Base-by-base conservation (phyloP, 31 red algal genomes). In the Bonnemaisonia californica region DNA sequence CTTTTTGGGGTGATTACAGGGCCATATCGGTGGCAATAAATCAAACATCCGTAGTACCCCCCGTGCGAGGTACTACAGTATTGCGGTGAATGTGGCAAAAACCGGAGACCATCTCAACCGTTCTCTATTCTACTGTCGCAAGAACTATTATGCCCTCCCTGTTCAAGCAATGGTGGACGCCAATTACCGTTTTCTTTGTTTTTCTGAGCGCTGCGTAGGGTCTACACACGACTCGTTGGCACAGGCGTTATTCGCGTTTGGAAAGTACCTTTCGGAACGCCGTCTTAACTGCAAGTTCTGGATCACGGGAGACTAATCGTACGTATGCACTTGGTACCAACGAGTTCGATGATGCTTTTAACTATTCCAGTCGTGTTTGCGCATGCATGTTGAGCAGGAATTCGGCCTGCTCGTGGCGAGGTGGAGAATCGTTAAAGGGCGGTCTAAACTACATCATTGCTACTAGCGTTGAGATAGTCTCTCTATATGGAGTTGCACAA, bases 351-450 rank as follows among this genome's bases (percentile, higher is more conserved):
- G 67, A 74, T 33, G 38, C 32, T 81, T 38, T n/a, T n/a, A 89
- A 89, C 60, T 80, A 38, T 72, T 62, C 41, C 59, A 67, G 13
- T 80, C 61, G 2, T 81, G 76, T 3, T 33, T 72, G 1, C 76
- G 85, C 0, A 76, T 89, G 24, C 77, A 89, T 72, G 60, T 89
- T 3, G 85, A 81, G 29, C 85, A 89, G 41, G n/a, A n/a, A n/a
- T n/a, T n/a, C n/a, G n/a, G n/a, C n/a, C n/a, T n/a, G n/a, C n/a
- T n/a, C n/a, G n/a, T n/a, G n/a, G n/a, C n/a, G n/a, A n/a, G n/a
- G n/a, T n/a, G n/a, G n/a, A n/a, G n/a, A n/a, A n/a, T n/a, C n/a
- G n/a, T n/a, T n/a, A n/a, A n/a, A n/a, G n/a, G n/a, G n/a, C n/a
- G n/a, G n/a, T n/a, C n/a, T n/a, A n/a, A n/a, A n/a, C n/a, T n/a